phyloP scores from a whole-genome alignment of 2,329 filamentous ascomycete genomes.

The Penicillium sclerotiorum region DNA sequence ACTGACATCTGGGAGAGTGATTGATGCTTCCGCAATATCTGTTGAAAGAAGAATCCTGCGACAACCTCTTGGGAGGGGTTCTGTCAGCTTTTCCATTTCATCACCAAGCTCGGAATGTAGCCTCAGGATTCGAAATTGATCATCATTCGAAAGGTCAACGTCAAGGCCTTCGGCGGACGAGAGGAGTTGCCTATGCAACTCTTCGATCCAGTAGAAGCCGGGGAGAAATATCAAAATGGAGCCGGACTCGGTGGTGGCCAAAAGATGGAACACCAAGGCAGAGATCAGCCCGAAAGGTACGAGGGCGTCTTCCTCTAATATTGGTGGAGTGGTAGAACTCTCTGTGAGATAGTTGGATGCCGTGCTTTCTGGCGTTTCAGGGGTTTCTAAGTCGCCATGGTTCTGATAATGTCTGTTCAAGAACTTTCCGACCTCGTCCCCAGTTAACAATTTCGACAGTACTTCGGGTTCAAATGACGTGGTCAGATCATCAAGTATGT shows the following conservation, averaged over 20 bases:
- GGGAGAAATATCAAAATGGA: conserved; percentile 55
- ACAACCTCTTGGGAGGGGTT: conserved; percentile 41
- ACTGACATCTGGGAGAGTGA: conserved; percentile 56
- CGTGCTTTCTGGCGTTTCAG: not conserved
- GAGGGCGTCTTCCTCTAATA: conserved; percentile 38
- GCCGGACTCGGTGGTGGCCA: conserved; percentile 45
- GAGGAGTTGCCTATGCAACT: conserved; percentile 22
- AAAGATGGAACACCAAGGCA: conserved; percentile 51
- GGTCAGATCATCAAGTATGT: conserved; percentile 38
- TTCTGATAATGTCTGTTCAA: conserved; percentile 9
- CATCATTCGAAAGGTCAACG: conserved; percentile 44
- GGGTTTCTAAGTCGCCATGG: not conserved
- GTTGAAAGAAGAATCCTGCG: conserved; percentile 55
- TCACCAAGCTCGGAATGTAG: conserved; percentile 52
- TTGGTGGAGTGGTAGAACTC: not conserved
- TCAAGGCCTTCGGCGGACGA: conserved; percentile 18
- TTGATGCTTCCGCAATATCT: conserved; percentile 55
- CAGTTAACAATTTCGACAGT: conserved; percentile 14
- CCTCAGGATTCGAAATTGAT: conserved; percentile 47
- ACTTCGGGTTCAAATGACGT: conserved; percentile 23
- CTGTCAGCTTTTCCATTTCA: conserved; percentile 48
- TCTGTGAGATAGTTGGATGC: no score
- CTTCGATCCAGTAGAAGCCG: conserved; percentile 45
- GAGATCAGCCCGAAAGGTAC: conserved; percentile 48
- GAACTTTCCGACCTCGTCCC: conserved; percentile 10